These are phyloP conservation scores for Plenodomus tracheiphilus DNA, from an alignment of 2,329 filamentous ascomycete species.

Conservation along the genomic window DNA sequence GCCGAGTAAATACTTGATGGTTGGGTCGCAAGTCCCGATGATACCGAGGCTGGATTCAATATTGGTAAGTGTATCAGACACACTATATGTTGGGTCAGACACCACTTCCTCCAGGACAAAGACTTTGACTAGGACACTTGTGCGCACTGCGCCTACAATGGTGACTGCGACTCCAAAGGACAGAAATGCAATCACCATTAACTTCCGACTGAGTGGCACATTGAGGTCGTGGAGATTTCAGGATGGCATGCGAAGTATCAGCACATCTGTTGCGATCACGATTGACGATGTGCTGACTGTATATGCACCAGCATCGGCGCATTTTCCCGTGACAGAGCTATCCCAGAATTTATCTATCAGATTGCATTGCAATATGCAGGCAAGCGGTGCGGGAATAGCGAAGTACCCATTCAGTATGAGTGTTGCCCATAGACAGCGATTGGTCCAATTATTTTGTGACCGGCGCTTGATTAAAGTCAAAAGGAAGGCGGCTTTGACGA, in stretches of 20 bases:
- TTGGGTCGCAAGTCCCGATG: conserved; percentile 19
- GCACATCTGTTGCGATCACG: conserved; percentile 21
- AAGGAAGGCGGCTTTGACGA: conserved; percentile 23
- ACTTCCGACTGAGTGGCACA: conserved; percentile 18
- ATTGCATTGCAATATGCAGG: conserved; percentile 31
- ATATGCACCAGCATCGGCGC: conserved; percentile 13
- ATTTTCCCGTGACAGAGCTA: conserved; percentile 16
- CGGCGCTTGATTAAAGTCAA: conserved; percentile 22
- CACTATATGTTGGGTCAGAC: conserved; percentile 11
- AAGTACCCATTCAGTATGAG: conserved; percentile 17
- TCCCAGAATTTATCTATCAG: conserved; percentile 36
- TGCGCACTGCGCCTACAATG: conserved; percentile 16
- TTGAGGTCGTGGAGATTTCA: conserved; percentile 25
- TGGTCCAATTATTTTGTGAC: conserved; percentile 19
- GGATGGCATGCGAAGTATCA: conserved; percentile 22
- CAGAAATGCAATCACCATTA: conserved; percentile 21
- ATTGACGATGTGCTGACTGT: conserved; percentile 15
- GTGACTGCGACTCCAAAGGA: conserved; percentile 20
- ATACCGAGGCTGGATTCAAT: conserved; percentile 22
- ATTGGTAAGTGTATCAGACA: conserved; percentile 18
- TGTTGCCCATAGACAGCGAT: conserved; percentile 15
- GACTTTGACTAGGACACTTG: conserved; percentile 12
- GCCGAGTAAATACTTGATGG: conserved; percentile 21
- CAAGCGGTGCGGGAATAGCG: conserved; percentile 17
- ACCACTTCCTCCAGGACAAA: conserved; percentile 8